Conservation (phyloP, 805 yeast species). For the Starmerella sirachaensis region DNA sequence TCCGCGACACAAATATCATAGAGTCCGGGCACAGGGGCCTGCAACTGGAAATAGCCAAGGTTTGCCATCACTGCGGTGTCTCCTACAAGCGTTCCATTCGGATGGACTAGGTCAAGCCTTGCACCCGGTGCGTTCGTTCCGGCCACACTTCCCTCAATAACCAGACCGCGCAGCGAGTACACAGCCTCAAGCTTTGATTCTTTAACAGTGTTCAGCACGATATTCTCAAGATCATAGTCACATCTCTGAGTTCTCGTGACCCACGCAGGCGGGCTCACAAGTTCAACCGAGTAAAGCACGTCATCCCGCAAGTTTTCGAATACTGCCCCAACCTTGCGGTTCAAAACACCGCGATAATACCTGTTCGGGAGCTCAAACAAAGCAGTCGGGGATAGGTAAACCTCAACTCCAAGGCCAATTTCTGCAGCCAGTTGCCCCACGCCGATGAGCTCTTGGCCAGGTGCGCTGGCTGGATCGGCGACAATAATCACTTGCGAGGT, state of each 20-base stretch:
- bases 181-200: constrained; percentile 32
- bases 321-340: constrained; percentile 22
- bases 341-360: constrained; percentile 18
- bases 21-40: constrained; percentile 51
- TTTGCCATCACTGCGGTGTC: constrained; percentile 69
- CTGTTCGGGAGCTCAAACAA: constrained; percentile 15
- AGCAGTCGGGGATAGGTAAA: constrained; percentile 26
- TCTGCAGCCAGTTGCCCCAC: constrained; percentile 27
- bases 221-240: constrained; percentile 51
- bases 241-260: constrained; percentile 42
- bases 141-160: constrained; percentile 38
- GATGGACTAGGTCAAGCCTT: constrained; percentile 33
- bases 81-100: constrained; percentile 10
- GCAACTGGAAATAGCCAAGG: constrained; percentile 73
- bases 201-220: constrained; percentile 34
- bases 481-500: constrained; percentile 22
- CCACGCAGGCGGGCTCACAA: constrained; percentile 61
- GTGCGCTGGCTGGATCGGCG: constrained; percentile 61
- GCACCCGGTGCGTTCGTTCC: constrained; percentile 34
- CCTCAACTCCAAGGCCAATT: constrained; percentile 28
- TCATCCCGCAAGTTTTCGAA: constrained; percentile 43
- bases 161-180: constrained; percentile 41
- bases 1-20: constrained; percentile 32
- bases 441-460: constrained; percentile 50
- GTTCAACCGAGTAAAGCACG: constrained; percentile 40